These are phyloP conservation scores for Fusarium fujikuroi DNA, from an alignment of 2,329 filamentous ascomycete genomes.

Conservation along the genomic window DNA sequence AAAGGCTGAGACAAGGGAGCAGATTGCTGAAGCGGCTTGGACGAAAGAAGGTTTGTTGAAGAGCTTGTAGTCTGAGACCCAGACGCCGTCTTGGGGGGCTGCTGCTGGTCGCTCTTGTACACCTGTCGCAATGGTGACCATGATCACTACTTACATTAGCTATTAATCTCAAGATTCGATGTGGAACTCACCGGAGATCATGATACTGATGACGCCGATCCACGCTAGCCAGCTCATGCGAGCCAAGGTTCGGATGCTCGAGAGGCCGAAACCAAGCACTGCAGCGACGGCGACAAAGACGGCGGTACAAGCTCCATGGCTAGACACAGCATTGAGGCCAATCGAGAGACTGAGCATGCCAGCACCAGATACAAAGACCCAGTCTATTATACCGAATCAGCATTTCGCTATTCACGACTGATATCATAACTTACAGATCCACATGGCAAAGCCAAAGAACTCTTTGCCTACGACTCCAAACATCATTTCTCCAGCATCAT, in stretches of 20 bases:
- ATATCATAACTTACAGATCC: slow-evolving; percentile 46
- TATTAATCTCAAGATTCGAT: accelerated
- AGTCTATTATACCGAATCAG: slow-evolving; percentile 1
- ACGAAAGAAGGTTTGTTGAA: slow-evolving; percentile 47
- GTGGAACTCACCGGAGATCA: slow-evolving; percentile 6
- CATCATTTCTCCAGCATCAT: slow-evolving; percentile 61
- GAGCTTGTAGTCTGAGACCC: slow-evolving; percentile 48
- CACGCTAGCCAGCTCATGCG: slow-evolving; percentile 49
- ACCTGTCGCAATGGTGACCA: slow-evolving; percentile 38
- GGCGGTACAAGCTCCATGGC: slow-evolving; percentile 52
- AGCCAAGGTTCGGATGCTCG: slow-evolving; percentile 47
- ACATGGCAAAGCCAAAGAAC: slow-evolving; percentile 51
- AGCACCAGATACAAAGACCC: slow-evolving; percentile 33
- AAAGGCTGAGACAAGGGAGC: slow-evolving; percentile 51
- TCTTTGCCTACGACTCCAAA: slow-evolving; percentile 59
- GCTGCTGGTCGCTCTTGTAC: slow-evolving; percentile 29
- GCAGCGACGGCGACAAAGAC: slow-evolving; percentile 52
- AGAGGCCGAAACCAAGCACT: slow-evolving; percentile 43
- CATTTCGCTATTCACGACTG: accelerated
- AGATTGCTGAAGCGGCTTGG: slow-evolving; percentile 47
- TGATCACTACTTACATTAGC: slow-evolving; percentile 13
- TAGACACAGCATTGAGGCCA: slow-evolving; percentile 52
- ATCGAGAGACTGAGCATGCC: slow-evolving; percentile 49
- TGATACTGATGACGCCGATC: slow-evolving; percentile 34
- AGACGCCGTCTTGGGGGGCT: slow-evolving; percentile 29